Percentiles rank a stretch among this genome's conserved stretches.
phyloP scores from a whole-genome alignment of 2,329 filamentous ascomycete species.

The Drechslerella stenobrocha region DNA sequence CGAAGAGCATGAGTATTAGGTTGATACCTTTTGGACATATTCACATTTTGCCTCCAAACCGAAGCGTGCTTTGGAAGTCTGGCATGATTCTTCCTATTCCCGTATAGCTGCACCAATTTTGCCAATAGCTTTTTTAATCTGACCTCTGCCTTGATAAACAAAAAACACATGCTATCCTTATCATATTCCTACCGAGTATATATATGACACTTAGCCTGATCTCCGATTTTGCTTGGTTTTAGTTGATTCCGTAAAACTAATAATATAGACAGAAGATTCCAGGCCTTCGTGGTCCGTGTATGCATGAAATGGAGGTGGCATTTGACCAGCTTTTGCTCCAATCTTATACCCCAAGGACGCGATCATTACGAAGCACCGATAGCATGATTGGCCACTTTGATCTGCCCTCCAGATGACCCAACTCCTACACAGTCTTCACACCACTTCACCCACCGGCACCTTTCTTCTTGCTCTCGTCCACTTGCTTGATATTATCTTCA shows the following conservation, averaged over 20 bases:
- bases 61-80: constrained; percentile 7
- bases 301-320: background rate
- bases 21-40: constrained; percentile 4
- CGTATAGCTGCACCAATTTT: background rate
- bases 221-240: background rate
- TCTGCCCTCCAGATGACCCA: background rate
- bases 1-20: constrained; percentile 59
- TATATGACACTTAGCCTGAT: background rate
- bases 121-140: constrained; percentile 7
- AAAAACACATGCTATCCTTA: constrained; percentile 4
- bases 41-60: constrained; percentile 1
- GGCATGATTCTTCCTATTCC: constrained; percentile 2
- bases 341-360: too few species aligned
- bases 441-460: constrained; percentile 55
- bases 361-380: too few species aligned
- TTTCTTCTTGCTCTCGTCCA: constrained; percentile 98
- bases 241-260: constrained; percentile 1
- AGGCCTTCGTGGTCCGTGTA: background rate
- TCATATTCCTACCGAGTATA: constrained; percentile 2
- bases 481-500: constrained; percentile 89
- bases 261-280: background rate
- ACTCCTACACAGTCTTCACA: background rate
- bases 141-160: background rate
- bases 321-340: background rate
- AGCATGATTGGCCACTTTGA: background rate